Evolutionary conservation across 2,329 filamentous ascomycete species (phyloP).

Genomic region (Fusarium neocosmosporiellum): DNA sequence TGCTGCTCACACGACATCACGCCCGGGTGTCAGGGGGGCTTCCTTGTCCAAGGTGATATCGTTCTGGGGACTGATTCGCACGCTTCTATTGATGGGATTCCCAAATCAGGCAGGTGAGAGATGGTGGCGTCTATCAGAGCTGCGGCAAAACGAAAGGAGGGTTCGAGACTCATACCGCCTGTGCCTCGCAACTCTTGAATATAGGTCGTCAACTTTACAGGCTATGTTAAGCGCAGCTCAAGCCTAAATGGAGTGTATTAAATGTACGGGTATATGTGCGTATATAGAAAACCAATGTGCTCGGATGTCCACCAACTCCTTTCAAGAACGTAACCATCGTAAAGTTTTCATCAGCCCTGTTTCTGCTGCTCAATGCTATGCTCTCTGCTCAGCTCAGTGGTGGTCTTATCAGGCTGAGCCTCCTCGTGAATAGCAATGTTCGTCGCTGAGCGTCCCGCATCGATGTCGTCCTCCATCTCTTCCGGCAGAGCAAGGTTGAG

Average conservation of each 20-base stretch:
- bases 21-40: not conserved
- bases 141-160: not conserved
- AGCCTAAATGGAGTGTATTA: not conserved
- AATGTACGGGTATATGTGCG: not conserved
- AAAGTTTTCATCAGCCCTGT: constrained; percentile 12
- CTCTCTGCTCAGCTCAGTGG: constrained; percentile 30
- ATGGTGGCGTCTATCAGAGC: not conserved
- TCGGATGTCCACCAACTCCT: not conserved
- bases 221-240: not conserved
- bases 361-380: constrained; percentile 38
- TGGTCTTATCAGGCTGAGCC: constrained; percentile 13
- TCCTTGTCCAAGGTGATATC: not conserved
- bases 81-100: not conserved
- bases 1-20: not conserved
- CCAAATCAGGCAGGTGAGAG: not conserved
- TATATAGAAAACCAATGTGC: not conserved
- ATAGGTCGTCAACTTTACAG: not conserved
- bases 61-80: not conserved
- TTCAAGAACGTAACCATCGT: not conserved
- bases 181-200: not conserved
- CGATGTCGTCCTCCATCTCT: constrained; percentile 74
- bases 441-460: constrained; percentile 35
- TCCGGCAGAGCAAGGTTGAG: constrained; percentile 80
- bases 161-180: not conserved
- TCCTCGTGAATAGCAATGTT: constrained; percentile 29